These are phyloP conservation scores for Periconia digitata DNA, from an alignment of 2,329 filamentous ascomycete species.

Conservation along the genomic window DNA sequence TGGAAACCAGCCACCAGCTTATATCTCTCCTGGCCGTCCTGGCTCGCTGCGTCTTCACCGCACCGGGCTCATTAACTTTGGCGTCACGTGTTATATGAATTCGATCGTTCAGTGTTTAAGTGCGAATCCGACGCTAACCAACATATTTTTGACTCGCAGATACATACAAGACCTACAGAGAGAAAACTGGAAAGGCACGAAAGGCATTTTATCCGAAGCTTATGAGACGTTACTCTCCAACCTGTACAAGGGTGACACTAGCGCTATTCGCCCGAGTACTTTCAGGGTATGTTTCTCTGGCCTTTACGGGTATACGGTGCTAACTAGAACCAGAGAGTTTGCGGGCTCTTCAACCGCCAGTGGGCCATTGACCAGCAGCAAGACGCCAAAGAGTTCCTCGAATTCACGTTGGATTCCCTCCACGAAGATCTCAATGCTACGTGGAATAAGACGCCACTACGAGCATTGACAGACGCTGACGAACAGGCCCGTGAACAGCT, in stretches of 20 bases:
- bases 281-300: slow-evolving; percentile 41
- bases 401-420: slow-evolving; percentile 77
- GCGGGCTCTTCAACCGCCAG: slow-evolving; percentile 62
- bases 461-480: slow-evolving; percentile 60
- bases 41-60: slow-evolving; percentile 55
- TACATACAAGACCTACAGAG: slow-evolving; percentile 61
- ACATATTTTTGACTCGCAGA: slow-evolving; percentile 65
- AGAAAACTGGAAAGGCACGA: slow-evolving; percentile 66
- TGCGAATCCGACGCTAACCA: slow-evolving; percentile 65
- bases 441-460: slow-evolving; percentile 61
- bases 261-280: slow-evolving; percentile 49
- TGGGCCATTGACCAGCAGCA: slow-evolving; percentile 81
- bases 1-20: slow-evolving; percentile 44
- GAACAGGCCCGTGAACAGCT: slow-evolving; percentile 63
- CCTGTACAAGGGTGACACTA: slow-evolving; percentile 62
- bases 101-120: slow-evolving; percentile 83
- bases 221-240: slow-evolving; percentile 64
- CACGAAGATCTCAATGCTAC: slow-evolving; percentile 82
- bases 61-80: slow-evolving; percentile 78
- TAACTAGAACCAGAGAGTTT: slow-evolving; percentile 55
- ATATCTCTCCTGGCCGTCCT: slow-evolving; percentile 49
- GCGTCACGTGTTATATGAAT: slow-evolving; percentile 89
- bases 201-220: slow-evolving; percentile 63
- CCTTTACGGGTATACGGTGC: slow-evolving; percentile 1
- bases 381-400: slow-evolving; percentile 87